phyloP scores from a whole-genome alignment of 495 filamentous ascomycete species.

The Podospora pseudocomata region DNA sequence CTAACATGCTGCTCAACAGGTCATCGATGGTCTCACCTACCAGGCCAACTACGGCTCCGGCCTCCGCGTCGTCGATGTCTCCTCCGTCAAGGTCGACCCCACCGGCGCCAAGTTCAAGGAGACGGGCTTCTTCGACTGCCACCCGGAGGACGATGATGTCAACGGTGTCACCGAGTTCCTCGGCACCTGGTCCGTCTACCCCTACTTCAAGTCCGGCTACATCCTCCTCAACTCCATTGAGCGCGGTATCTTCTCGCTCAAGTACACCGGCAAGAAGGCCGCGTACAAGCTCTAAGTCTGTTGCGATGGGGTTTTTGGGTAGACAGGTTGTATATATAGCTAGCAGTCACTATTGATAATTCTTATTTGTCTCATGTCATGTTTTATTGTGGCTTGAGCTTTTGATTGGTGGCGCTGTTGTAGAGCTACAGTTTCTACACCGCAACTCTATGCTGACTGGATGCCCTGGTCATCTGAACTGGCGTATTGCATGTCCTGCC shows the following conservation, averaged over 20 bases:
- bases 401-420: not conserved
- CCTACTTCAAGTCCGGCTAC: constrained; percentile 55
- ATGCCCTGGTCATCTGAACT: no score
- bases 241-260: constrained; percentile 54
- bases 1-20: constrained; percentile 6
- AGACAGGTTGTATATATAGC: not conserved
- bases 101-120: constrained; percentile 51
- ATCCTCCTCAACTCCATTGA: constrained; percentile 60
- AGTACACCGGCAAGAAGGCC: constrained; percentile 25
- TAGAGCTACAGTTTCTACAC: not conserved
- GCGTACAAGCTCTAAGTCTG: constrained; percentile 6
- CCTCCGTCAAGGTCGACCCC: constrained; percentile 50
- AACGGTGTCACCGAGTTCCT: constrained; percentile 52
- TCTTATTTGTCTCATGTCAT: not conserved
- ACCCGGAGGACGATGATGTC: constrained; percentile 56
- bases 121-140: constrained; percentile 57
- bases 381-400: not conserved
- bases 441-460: not conserved
- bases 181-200: constrained; percentile 57
- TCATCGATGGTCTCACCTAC: constrained; percentile 50
- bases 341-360: not conserved
- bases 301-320: not conserved
- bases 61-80: constrained; percentile 54
- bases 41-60: constrained; percentile 60
- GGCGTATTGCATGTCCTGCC: not conserved